phyloP scores from a whole-genome alignment of 768 basidiomycete genomes.

The Dentipellis fragilis region DNA sequence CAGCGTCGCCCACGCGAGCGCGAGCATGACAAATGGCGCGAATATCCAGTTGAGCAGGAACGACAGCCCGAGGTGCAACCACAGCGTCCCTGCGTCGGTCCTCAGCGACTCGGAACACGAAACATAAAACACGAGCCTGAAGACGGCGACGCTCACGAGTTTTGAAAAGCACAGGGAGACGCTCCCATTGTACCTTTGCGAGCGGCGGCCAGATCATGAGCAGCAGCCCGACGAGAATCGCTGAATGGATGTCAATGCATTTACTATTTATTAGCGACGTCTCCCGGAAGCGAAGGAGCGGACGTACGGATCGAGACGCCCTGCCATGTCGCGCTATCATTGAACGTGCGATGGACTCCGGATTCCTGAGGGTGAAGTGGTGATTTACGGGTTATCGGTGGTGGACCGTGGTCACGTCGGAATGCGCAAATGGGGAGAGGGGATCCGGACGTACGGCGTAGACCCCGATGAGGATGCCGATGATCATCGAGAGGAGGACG shows the following conservation, averaged over 20 bases:
- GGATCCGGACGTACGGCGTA: slow-evolving; percentile 44
- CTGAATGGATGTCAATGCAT: slow-evolving; percentile 55
- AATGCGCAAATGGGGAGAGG: slow-evolving; percentile 55
- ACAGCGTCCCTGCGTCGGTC: slow-evolving; percentile 25
- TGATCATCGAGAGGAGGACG: slow-evolving; percentile 64
- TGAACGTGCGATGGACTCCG: not conserved
- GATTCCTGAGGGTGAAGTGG: too few species aligned
- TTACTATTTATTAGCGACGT: not conserved
- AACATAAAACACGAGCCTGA: not conserved
- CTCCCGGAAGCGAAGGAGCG: not conserved
- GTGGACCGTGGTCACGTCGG: not conserved
- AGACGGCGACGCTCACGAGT: slow-evolving; percentile 17
- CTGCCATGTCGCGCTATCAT: slow-evolving; percentile 14
- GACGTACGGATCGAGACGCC: slow-evolving; percentile 72
- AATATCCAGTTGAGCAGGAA: slow-evolving; percentile 71
- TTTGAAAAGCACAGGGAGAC: slow-evolving; percentile 45
- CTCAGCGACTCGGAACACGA: not conserved
- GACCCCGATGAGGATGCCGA: slow-evolving; percentile 71
- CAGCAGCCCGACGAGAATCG: slow-evolving; percentile 72
- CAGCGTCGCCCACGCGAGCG: slow-evolving; percentile 73
- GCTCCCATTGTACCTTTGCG: slow-evolving; percentile 70
- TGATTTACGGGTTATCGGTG: too few species aligned
- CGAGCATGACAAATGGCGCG: slow-evolving; percentile 80
- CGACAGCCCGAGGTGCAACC: slow-evolving; percentile 61
- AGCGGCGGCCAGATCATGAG: slow-evolving; percentile 86